Base-by-base conservation (phyloP, 257 asterid species). In the Eustoma russellianum region DNA sequence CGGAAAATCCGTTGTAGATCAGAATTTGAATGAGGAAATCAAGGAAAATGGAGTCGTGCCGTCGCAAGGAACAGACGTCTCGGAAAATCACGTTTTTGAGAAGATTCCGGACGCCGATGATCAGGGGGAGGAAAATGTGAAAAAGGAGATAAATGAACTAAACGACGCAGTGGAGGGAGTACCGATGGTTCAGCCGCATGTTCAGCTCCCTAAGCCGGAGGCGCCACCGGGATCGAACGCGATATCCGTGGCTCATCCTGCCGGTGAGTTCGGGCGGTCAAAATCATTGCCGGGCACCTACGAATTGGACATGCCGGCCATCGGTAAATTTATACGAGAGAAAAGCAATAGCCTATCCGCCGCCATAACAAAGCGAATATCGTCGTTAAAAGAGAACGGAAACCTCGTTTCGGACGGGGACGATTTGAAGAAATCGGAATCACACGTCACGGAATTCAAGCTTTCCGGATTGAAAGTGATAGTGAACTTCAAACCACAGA, bases 291-390 rank as follows among this genome's bases (percentile, higher is more conserved):
- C 88, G 66, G 92, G 68, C 46, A 60, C 17, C 57, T 46, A 17
- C 40, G 59, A 59, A 50, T 53, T 73, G 46, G 90, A 83, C 3
- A 60, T 79, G 14, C 80, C 89, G 72, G 82, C 83, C 50, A 78
- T 88, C 70, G 89, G 94, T 6, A 91, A 91, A 59, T 91, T 87
- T 64, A 41, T 91, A 9, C 79, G 85, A n/a, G 81, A 84, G 47
- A 91, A 84, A 70, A 83, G 93, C 50, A 68, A 57, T 58, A 86
- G 94, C 73, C 71, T 89, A 34, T 86, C 96, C 34, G 72, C 81
- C 9, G 96, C 85, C 28, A 72, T 91, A 9, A 76, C 94, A 14
- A 84, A 74, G 77, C 81, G 94, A 38, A 51, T 83, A 43, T 80
- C 94, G 40, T 77, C 89, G 0, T 66, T 81, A 45, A 71, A 55